phyloP scores from a whole-genome alignment of 148 eudicot species.

The Vaccinium macrocarpon region DNA sequence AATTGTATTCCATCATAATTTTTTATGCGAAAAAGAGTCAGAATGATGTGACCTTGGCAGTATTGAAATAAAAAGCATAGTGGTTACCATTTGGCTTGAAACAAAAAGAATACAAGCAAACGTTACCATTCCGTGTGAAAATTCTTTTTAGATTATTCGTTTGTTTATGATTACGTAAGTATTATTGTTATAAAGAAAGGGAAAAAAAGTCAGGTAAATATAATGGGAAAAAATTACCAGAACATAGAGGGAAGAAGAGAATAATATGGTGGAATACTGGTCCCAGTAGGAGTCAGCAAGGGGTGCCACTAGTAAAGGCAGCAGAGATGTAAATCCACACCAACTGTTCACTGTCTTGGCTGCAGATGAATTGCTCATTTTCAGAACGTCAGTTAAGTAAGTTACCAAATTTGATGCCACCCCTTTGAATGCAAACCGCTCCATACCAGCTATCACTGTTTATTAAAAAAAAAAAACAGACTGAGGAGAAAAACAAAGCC shows the following conservation, averaged over 20 bases:
- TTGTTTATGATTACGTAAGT: background rate
- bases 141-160: background rate
- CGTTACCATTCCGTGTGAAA: background rate
- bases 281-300: conserved; percentile 77
- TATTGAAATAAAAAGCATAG: background rate
- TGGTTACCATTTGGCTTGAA: background rate
- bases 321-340: conserved; percentile 79
- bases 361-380: conserved; percentile 81
- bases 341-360: conserved; percentile 84
- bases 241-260: conserved; percentile 58
- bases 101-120: background rate
- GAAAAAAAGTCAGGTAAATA: background rate
- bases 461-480: background rate
- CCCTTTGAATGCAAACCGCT: conserved; percentile 96
- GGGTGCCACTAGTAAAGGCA: conserved; percentile 79
- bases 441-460: conserved; percentile 81
- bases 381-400: conserved; percentile 63
- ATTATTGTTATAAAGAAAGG: background rate
- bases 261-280: conserved; percentile 57
- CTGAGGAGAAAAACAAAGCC: background rate
- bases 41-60: background rate
- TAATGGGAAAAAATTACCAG: conserved; percentile 42
- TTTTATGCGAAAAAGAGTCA: background rate
- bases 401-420: conserved; percentile 95
- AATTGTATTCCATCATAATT: background rate